Base-by-base conservation (phyloP, 1,139 yeast genomes). In the Tardiomyces digboiensis region DNA sequence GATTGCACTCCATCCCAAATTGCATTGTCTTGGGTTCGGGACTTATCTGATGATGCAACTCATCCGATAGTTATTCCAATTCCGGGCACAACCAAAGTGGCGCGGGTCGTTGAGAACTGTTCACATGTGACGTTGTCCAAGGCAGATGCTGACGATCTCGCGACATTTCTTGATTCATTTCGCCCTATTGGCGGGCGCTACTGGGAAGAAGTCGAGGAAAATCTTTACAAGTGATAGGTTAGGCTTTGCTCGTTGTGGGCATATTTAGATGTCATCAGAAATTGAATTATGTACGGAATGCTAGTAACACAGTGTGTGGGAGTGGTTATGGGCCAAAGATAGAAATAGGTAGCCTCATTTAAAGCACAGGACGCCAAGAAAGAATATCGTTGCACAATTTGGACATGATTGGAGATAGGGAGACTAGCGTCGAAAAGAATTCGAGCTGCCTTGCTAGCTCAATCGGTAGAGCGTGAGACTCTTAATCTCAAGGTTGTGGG, bases 1-100 rank as follows among this genome's bases (percentile, higher is more conserved):
- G 58, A 64, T 7, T 66, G 73, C n/a, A 64, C 84, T 1, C 66
- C 80, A 40, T 83, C 88, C 36, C 80, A 82, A 48, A 65, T 86
- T 46, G 82, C 95, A 0, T 66, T 87, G 36, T 80, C 85, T 6
- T 87, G 94, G 93, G 64, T 85, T 49, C 61, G 63, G 39, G 57
- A 60, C 51, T 61, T 65, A 44, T 65, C 67, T 16, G 40, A 74
- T 67, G 52, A 68, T 56, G 41, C 60, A 56, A 54, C 68, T 61
- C 75, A 73, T 47, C 76, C 87, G 14, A 70, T 68, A 45, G 71
- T 85, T 42, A 62, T 87, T 39, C 94, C 95, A 38, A 83, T 86
- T 58, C 95, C 95, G 20, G 80, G 88, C 44, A 79, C 85, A 8
- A 72, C 87, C 6, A 74, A 79, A 21, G 65, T 66, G 8, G 70